Percentiles rank a stretch among this genome's conserved stretches.
phyloP scores from a whole-genome alignment of 2,329 filamentous ascomycete species.

The Claviceps sp. region DNA sequence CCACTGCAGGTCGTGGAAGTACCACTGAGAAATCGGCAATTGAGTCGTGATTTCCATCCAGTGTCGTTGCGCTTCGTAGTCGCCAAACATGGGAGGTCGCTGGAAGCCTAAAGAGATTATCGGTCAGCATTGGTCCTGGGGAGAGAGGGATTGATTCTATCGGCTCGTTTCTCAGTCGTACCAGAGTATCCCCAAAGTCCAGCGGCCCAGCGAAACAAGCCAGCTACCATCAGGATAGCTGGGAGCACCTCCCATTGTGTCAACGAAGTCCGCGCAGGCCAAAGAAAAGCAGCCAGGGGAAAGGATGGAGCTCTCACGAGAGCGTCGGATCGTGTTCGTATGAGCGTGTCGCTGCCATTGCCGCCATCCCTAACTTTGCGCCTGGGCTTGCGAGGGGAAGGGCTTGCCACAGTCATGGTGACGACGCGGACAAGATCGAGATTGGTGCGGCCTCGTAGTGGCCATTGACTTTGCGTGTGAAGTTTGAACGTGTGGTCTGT shows the following conservation, averaged over 20 bases:
- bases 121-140: background rate
- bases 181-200: conserved; percentile 93
- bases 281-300: conserved; percentile 85
- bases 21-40: conserved; percentile 87
- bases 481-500: background rate
- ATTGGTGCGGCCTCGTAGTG: background rate
- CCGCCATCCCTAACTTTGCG: conserved; percentile 37
- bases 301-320: conserved; percentile 57
- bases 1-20: conserved; percentile 92
- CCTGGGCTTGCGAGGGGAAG: conserved; percentile 45
- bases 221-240: conserved; percentile 76
- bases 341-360: conserved; percentile 23
- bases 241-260: conserved; percentile 91
- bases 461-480: background rate
- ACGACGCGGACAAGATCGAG: conserved; percentile 5
- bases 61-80: conserved; percentile 95
- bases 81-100: conserved; percentile 81
- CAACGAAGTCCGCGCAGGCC: conserved; percentile 70
- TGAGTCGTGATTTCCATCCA: conserved; percentile 97
- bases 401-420: conserved; percentile 34
- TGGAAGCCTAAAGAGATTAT: conserved; percentile 46
- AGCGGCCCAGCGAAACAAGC: conserved; percentile 84
- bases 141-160: background rate
- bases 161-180: conserved; percentile 20
- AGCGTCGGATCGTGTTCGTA: conserved; percentile 23